These are phyloP conservation scores for Penicillium angulare DNA, from an alignment of 495 filamentous ascomycete genomes.

Conservation along the genomic window DNA sequence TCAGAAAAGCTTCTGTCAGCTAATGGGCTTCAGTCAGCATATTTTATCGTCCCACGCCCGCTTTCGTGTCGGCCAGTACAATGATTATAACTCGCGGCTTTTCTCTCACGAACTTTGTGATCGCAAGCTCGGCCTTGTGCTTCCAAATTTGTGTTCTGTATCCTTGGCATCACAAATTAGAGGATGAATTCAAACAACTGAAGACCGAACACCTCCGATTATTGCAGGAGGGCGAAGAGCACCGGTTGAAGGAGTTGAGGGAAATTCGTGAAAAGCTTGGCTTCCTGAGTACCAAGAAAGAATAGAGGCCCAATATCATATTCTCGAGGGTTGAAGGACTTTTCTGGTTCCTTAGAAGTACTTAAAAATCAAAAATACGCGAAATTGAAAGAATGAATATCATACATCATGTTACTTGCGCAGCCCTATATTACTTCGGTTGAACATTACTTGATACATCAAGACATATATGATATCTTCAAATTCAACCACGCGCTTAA, in stretches of 20 bases:
- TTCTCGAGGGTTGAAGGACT: neutral
- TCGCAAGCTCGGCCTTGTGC: constrained; percentile 57
- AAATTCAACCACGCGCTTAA: too few relatives aligned
- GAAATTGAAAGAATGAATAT: neutral
- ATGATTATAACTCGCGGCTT: constrained; percentile 58
- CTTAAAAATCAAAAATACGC: neutral
- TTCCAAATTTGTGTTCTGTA: constrained; percentile 67
- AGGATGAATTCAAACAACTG: constrained; percentile 56
- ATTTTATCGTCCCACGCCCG: constrained; percentile 1
- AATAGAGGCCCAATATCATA: neutral
- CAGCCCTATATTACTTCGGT: neutral
- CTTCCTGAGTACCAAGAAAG: neutral
- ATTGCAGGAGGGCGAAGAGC: constrained; percentile 20
- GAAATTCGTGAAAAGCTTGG: constrained; percentile 10
- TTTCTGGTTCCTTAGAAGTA: neutral
- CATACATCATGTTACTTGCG: neutral
- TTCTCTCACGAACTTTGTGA: constrained; percentile 60
- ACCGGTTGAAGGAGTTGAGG: constrained; percentile 10
- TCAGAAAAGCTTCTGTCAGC: neutral
- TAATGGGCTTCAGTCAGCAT: neutral
- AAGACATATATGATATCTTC: too few relatives aligned
- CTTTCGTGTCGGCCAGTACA: constrained; percentile 9
- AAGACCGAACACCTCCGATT: constrained; percentile 51
- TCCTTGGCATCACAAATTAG: constrained; percentile 64
- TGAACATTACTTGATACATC: too few relatives aligned